Base-by-base conservation (phyloP, 176 grass and related monocot species). In the Olyra latifolia region DNA sequence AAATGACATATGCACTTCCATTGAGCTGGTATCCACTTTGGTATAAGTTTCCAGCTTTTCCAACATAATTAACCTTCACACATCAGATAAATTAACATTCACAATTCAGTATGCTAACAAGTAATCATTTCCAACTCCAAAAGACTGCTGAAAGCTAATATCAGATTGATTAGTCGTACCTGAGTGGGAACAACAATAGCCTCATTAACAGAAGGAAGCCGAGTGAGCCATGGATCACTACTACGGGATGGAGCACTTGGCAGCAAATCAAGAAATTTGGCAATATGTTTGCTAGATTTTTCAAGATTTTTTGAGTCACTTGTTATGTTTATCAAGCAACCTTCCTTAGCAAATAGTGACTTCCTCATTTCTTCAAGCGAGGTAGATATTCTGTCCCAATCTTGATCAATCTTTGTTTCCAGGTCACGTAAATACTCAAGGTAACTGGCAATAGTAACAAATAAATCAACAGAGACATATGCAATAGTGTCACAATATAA, bases 151-250 rank as follows among this genome's bases (percentile, higher is more conserved):
- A 69, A 89, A 80, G 55, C 16, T 39, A 82, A 87, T 56, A 55
- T 10, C 27, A 82, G 24, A 57, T 38, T 71, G 75, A 32, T 76
- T 54, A 35, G 4, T 16, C 15, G 70, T 81, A 91, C 96, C 92
- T 99, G 96, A 50, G 96, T 99, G n/a, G 96, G 96, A 44, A 99
- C 80, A 75, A 99, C 90, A 69, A 99, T 95, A 62, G 96, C 96
- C 91, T 99, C 96, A 40, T 99, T 93, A 80, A 86, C 82, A 64
- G 82, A 86, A 89, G 90, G 84, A 54, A 99, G 76, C 40, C 86
- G 86, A 72, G 75, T 83, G 38, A 87, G 86, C 92, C 91, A 99
- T 79, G 90, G 88, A 77, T 83, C 84, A 84, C 54, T 88, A 84
- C 80, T 81, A 85, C 47, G 6, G 47, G 84, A 82, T 67, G 79